Evolutionary conservation across 306 rosid genomes (phyloP), one percentile per base, ranked within the genome.

Genomic region (Cucurbita maxima): DNA sequence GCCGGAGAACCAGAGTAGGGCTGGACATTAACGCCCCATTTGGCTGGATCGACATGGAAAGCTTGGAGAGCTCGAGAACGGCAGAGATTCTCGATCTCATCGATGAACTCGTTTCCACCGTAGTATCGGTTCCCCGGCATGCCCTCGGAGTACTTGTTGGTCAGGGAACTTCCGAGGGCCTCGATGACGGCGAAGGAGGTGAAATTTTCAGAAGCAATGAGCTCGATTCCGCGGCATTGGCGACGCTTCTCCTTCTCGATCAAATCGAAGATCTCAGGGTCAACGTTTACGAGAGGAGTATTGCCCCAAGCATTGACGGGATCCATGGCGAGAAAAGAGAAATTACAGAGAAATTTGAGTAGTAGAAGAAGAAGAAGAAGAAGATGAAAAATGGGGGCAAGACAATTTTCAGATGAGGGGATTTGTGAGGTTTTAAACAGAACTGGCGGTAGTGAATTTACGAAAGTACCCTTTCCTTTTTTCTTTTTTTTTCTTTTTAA

Each of bases 1-100:
- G 97, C 97, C 5, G 97, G 97, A 0, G 96, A 89, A 4, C 97
- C 97, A 20, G 97, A 92, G 70, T 92, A 92, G 0, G 97, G 97
- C 69, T 92, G 97, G 2, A 92, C 97, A 58, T 92, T 92, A 53
- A 92, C 97, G 6, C 97, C 97, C 97, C 97, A 92, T 0, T 16
- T 58, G 16, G 84, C 20, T 4, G 97, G 62, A 76, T 89, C 92
- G 45, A 80, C 76, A 50, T 82, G 92, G 57, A 82, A 92, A 5
- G 90, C 89, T 53, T 85, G 63, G n/a, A 92, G 94, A 45, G 97
- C 97, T 48, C 97, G 88, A 0, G 95, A 76, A 18, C 96, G 83
- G 78, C 96, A 89, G 18, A 88, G 86, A 45, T 92, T 92, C 79
- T 92, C 97, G 81, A 92, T 89, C 83, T 86, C 48, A 76, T 92